phyloP scores from a whole-genome alignment of 2,329 filamentous ascomycete genomes.

The Coniochaeta sp. region DNA sequence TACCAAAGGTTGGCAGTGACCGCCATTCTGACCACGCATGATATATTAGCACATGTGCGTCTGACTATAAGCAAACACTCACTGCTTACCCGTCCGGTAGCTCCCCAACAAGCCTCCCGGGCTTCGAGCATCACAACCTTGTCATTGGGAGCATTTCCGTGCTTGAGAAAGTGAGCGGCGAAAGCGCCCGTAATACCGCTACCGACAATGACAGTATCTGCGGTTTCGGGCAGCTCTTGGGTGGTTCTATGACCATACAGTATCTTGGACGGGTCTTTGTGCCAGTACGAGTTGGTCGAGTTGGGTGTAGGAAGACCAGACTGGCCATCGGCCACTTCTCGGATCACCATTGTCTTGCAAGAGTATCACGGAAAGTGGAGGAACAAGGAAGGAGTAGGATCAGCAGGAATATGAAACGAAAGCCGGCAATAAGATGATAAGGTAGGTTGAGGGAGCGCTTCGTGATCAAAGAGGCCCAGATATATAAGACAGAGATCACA shows the following conservation, averaged over 20 bases:
- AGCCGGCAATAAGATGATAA: not conserved
- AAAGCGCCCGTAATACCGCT: constrained; percentile 72
- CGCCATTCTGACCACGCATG: constrained; percentile 44
- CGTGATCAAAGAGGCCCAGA: not conserved
- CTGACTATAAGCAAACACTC: not conserved
- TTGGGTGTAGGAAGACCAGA: constrained; percentile 52
- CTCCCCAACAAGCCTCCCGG: constrained; percentile 72
- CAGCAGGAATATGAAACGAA: not conserved
- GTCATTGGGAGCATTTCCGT: constrained; percentile 30
- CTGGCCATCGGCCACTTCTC: constrained; percentile 22
- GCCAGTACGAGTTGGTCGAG: constrained; percentile 67
- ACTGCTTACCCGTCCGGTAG: constrained; percentile 64
- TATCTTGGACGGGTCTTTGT: constrained; percentile 54
- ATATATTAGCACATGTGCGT: not conserved
- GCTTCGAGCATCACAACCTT: constrained; percentile 69
- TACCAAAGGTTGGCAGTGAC: constrained; percentile 67
- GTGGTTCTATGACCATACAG: constrained; percentile 65
- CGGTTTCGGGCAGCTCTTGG: constrained; percentile 47
- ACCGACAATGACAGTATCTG: constrained; percentile 66
- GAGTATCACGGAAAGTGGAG: not conserved
- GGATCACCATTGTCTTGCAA: constrained; percentile 9
- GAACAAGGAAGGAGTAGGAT: not conserved
- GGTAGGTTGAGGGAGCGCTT: not conserved
- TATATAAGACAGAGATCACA: not conserved
- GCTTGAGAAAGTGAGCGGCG: constrained; percentile 55